A percentile compares a stretch with the other conserved stretches of the same genome.
These are phyloP conservation scores for Russula dissimulans DNA, from an alignment of 768 basidiomycete genomes.

Conservation along the genomic window DNA sequence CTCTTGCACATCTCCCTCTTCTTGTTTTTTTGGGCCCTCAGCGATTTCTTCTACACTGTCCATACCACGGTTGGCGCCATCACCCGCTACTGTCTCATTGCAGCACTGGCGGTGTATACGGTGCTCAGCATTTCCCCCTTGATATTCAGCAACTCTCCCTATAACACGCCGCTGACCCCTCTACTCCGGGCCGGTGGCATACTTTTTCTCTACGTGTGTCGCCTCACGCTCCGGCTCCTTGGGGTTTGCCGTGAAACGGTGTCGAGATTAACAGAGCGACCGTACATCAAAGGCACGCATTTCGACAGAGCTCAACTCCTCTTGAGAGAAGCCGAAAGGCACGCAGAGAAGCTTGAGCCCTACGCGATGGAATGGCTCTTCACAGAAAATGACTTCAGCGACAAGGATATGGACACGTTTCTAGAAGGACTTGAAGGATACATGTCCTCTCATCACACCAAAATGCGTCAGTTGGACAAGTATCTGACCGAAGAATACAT, in stretches of 20 bases:
- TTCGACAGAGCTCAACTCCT: background rate
- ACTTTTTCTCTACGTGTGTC: background rate
- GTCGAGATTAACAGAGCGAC: background rate
- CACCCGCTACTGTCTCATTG: background rate
- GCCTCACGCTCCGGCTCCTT: background rate
- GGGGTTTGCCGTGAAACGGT: too few relatives aligned
- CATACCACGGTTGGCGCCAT: background rate
- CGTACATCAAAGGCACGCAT: background rate
- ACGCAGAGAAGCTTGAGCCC: background rate
- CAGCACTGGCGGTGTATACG: background rate
- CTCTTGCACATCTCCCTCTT: constrained; percentile 9
- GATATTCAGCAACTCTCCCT: constrained; percentile 5
- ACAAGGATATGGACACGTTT: constrained; percentile 9
- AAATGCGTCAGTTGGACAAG: background rate
- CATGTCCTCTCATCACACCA: background rate
- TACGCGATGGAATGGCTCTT: constrained; percentile 9
- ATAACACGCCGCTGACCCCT: constrained; percentile 7
- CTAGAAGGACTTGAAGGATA: constrained; percentile 9
- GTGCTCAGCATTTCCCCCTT: constrained; percentile 9
- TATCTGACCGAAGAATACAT: background rate
- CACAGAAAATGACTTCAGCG: constrained; percentile 1
- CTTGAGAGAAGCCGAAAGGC: background rate
- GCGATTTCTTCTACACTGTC: constrained; percentile 6
- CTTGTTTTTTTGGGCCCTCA: constrained; percentile 10
- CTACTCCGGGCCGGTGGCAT: background rate